phyloP scores from a whole-genome alignment of 2,329 filamentous ascomycete species.

The Plenodomus tracheiphilus region DNA sequence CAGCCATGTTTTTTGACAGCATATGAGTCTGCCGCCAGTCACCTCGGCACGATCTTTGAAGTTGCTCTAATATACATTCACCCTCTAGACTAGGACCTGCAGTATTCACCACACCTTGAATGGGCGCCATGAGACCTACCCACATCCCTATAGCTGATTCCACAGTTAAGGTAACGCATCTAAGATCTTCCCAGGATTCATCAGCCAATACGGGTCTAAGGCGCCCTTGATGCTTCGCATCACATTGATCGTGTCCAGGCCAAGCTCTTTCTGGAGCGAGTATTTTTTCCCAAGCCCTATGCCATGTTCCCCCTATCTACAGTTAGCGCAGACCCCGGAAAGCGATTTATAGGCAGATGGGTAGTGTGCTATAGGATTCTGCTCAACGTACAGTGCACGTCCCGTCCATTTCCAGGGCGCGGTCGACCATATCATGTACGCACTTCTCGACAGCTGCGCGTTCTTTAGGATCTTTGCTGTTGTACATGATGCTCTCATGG shows the following conservation, averaged over 20 bases:
- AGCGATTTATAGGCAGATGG: too few relatives aligned
- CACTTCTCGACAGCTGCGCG: slow-evolving; percentile 75
- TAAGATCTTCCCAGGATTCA: slow-evolving; percentile 94
- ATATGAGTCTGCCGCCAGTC: too few relatives aligned
- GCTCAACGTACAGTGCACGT: slow-evolving; percentile 92
- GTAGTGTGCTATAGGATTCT: too few relatives aligned
- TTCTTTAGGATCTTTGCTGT: slow-evolving; percentile 69
- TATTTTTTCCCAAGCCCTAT: slow-evolving; percentile 86
- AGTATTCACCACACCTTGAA: too few relatives aligned
- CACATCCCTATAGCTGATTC: not conserved
- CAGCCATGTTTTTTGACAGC: too few relatives aligned
- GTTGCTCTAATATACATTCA: too few relatives aligned
- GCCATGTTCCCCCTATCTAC: slow-evolving; percentile 72
- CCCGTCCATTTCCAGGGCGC: slow-evolving; percentile 92
- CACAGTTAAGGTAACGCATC: slow-evolving; percentile 50
- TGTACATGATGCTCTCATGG: slow-evolving; percentile 89
- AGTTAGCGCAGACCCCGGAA: too few relatives aligned
- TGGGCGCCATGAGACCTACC: too few relatives aligned
- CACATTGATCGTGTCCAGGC: slow-evolving; percentile 75
- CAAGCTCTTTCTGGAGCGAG: slow-evolving; percentile 76
- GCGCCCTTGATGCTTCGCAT: slow-evolving; percentile 85
- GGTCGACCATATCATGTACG: slow-evolving; percentile 86
- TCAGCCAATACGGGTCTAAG: slow-evolving; percentile 81
- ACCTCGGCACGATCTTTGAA: too few relatives aligned
- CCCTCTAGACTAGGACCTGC: too few relatives aligned